phyloP scores from a whole-genome alignment of 169 alveolate genomes.

The Plasmodium gonderi region DNA sequence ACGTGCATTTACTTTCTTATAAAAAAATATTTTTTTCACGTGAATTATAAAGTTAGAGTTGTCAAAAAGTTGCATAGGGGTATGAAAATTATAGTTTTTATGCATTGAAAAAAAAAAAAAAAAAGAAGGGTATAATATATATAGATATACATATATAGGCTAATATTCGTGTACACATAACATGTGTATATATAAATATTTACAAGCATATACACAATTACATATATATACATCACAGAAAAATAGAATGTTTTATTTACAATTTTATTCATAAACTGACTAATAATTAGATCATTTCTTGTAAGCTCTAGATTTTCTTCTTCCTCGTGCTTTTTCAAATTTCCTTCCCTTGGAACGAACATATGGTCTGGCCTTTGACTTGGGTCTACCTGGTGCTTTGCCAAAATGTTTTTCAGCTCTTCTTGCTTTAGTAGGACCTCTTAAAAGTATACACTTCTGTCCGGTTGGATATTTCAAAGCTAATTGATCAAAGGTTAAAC shows the following conservation, averaged over 20 bases:
- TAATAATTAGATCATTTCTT: conserved; percentile 76
- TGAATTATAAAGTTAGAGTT: background rate
- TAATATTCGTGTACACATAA: background rate
- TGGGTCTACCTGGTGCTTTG: conserved; percentile 94
- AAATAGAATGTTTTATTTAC: conserved; percentile 23
- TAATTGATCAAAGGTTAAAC: conserved; percentile 97
- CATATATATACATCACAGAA: conserved; percentile 66
- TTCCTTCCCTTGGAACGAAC: conserved; percentile 94
- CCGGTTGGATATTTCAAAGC: conserved; percentile 94
- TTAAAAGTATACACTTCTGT: conserved; percentile 93
- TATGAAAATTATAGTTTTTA: background rate
- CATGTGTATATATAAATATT: background rate
- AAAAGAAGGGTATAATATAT: too few species aligned
- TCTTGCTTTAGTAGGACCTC: conserved; percentile 96
- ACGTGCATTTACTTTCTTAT: background rate
- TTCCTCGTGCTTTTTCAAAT: conserved; percentile 95
- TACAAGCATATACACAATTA: background rate
- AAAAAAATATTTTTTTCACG: background rate
- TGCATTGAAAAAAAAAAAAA: conserved; percentile 26
- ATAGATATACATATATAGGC: background rate
- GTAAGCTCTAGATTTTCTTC: conserved; percentile 92
- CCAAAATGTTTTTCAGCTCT: conserved; percentile 97
- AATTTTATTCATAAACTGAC: conserved; percentile 7
- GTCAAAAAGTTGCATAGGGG: conserved; percentile 4
- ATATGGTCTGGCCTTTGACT: conserved; percentile 93